A percentile compares a stretch with the other conserved stretches of the same genome.
Conservation (phyloP, 345 rosid genomes). For the Gossypium stocksii region DNA sequence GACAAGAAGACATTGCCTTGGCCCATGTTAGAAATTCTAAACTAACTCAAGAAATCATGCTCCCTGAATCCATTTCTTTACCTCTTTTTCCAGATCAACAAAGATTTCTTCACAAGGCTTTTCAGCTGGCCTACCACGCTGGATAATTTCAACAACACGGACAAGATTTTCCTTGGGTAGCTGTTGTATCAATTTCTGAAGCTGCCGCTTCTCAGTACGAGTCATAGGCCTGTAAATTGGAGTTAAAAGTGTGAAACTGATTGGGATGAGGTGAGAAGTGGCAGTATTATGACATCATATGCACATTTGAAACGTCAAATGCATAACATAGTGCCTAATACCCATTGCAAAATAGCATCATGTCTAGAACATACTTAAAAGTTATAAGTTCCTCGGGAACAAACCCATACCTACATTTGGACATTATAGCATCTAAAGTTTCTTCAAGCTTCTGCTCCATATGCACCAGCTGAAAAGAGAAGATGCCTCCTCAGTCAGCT, state of each 20-base stretch:
- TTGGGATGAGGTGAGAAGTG: constrained; percentile 9
- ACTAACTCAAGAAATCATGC: not conserved
- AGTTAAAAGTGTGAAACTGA: not conserved
- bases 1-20: constrained; percentile 4
- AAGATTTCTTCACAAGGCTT: constrained; percentile 25
- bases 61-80: constrained; percentile 6
- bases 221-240: constrained; percentile 46
- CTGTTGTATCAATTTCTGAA: constrained; percentile 40
- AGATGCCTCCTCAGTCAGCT: constrained; percentile 5
- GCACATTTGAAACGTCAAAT: not conserved
- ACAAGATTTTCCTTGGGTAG: constrained; percentile 41
- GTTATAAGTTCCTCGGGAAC: not conserved
- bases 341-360: not conserved
- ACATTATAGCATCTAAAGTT: constrained; percentile 38
- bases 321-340: not conserved
- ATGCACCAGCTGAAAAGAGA: constrained; percentile 26
- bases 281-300: not conserved
- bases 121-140: constrained; percentile 18
- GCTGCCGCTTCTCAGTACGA: constrained; percentile 41
- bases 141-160: constrained; percentile 43
- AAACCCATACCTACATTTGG: constrained; percentile 39
- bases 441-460: constrained; percentile 54
- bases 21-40: not conserved
- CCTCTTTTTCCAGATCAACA: constrained; percentile 46
- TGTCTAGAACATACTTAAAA: not conserved